Evolutionary conservation across 768 basidiomycete species (phyloP), one percentile per base, ranked within the genome.

Genomic region (Naganishia onofrii): DNA sequence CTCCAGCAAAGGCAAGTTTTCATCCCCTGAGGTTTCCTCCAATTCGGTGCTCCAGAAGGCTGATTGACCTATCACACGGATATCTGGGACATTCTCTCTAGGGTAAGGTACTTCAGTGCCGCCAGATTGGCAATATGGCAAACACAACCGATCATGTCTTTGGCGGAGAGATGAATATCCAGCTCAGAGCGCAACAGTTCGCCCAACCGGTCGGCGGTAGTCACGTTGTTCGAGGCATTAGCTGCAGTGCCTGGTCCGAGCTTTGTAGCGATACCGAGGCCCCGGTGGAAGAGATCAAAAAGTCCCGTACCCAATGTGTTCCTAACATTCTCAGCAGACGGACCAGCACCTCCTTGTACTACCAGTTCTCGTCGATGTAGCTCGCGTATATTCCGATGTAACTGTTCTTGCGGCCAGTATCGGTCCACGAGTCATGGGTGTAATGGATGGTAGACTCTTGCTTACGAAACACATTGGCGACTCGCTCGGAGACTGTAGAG

Each of bases 81-180:
- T 36, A 36, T 12, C 34, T 12, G 34, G 34, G 34, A 36, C 12
- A 36, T 36, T 36, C 12, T 36, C 34, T 42, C 42, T 42, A 2
- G 9, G 38, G 2, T 5, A 63, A 29, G 4, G 38, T 44, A 63
- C 13, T 26, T 15, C 2, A 34, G n/a, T 15, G 42, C 42, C 1
- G 60, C 60, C 2, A 63, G 5, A 26, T 63, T 63, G n/a, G 60
- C 60, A 19, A 63, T 63, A 19, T 63, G 60, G 23, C 60, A 63
- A 2, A 63, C 7, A 19, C 60, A 63, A 1, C 60, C 38, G 1
- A 63, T 19, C 7, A 63, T 7, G 19, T 63, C 23, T 10, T 28
- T 3, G 9, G n/a, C 23, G 12, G 9, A 2, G 5, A 6, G 19
- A 0, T 46, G 15, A 12, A 1, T 2, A 3, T 23, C 2, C 10